Evolutionary conservation across 768 basidiomycete genomes (phyloP).

Genomic region (Auriscalpium vulgare): DNA sequence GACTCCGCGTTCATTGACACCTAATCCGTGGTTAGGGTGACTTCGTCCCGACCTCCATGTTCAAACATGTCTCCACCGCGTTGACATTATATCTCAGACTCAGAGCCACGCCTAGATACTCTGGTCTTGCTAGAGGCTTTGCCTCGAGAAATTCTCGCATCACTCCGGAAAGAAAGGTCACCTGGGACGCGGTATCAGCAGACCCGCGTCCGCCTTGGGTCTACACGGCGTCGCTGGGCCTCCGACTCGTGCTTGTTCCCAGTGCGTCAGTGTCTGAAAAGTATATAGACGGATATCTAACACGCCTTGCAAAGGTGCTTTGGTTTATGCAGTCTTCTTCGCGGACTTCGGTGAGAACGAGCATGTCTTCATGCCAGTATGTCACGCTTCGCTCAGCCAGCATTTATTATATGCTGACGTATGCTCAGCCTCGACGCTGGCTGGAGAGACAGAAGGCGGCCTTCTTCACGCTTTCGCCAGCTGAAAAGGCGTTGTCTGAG

Average conservation of each 20-base stretch:
- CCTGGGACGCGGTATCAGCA: slow-evolving; percentile 1
- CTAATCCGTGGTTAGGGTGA: too few species aligned
- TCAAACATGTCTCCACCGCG: too few species aligned
- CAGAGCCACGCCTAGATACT: too few species aligned
- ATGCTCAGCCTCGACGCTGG: slow-evolving; percentile 51
- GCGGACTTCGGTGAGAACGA: slow-evolving; percentile 17
- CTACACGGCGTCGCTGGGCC: slow-evolving; percentile 23
- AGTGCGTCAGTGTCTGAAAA: slow-evolving; percentile 2
- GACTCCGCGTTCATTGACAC: too few species aligned
- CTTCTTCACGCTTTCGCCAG: slow-evolving; percentile 53
- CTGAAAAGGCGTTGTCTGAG: slow-evolving; percentile 37
- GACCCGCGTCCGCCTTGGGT: slow-evolving; percentile 61
- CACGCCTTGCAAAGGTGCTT: neutral
- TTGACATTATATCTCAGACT: too few species aligned
- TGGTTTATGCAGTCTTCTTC: slow-evolving; percentile 17
- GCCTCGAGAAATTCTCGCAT: neutral
- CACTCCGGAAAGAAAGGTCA: neutral
- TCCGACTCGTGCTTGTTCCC: slow-evolving; percentile 10
- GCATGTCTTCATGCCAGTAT: slow-evolving; percentile 19
- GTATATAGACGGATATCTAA: neutral
- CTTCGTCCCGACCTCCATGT: too few species aligned
- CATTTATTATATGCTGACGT: neutral
- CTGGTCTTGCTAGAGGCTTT: too few species aligned
- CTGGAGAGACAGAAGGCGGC: slow-evolving; percentile 36
- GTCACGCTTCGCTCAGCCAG: neutral